Evolutionary conservation across 2,329 filamentous ascomycete genomes (phyloP), one percentile per base, ranked within the genome.

Genomic region (Aspergillus sp.): DNA sequence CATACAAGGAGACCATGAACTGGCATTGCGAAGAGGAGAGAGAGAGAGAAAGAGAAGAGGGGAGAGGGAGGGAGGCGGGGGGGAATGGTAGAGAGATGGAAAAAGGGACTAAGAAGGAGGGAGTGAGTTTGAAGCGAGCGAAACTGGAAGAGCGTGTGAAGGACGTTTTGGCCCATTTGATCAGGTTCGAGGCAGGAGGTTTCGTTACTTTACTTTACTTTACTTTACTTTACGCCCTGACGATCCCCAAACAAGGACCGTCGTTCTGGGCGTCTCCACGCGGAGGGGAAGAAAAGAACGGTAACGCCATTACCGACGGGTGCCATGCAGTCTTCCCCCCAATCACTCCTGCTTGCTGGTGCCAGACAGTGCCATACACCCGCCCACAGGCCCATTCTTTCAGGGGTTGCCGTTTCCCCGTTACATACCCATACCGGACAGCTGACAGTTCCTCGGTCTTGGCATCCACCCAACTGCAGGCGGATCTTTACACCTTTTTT

Each of bases 171-270:
- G 25, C 47, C 47, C 47, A 50, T 50, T 36, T 36, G 47, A 50
- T 50, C 47, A n/a, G 47, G n/a, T 50, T 50, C 41, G 57, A 49
- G 55, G 39, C 55, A 54, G 39, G 55, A 63, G 59, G 47, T 50
- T 50, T 30, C 47, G 47, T 30, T 50, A 21, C 10, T 17, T n/a
- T 43, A 19, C 39, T 43, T 28, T 49, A 21, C 10, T n/a, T n/a
- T 43, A 19, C 39, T 43, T n/a, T n/a, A 43, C 39, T 43, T 45
- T 66, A 62, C 64, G 61, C 61, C 61, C 61, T 66, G 64, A 65
- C 59, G 64, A 66, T 68, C 64, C 47, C 58, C 60, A 59, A 58
- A 60, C 52, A 59, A 65, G 58, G 58, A 61, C 63, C 62, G 58
- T 57, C 52, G 38, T 19, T 60, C 61, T 63, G 58, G 58, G 54